phyloP scores from a whole-genome alignment of 1,139 yeast species.

The Taiozyma sp. region DNA sequence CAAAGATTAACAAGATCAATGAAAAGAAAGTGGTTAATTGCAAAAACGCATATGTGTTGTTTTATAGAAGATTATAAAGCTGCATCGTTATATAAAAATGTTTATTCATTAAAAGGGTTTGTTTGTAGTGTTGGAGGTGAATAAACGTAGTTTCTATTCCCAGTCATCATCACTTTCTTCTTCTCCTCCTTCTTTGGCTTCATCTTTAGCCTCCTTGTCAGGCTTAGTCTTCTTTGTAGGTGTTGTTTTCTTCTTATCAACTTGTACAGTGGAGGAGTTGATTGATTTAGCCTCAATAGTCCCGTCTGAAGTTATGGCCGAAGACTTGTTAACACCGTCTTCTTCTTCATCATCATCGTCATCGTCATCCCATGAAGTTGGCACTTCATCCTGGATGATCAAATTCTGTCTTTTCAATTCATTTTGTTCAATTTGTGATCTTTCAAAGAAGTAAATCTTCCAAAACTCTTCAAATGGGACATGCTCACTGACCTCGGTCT shows the following conservation, averaged over 20 bases:
- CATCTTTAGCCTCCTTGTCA: neutral
- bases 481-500: slow-evolving; percentile 28
- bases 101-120: neutral
- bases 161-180: slow-evolving; percentile 54
- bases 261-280: neutral
- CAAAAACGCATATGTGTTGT: slow-evolving; percentile 70
- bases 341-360: slow-evolving; percentile 19
- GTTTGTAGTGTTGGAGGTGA: too few relatives aligned
- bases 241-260: slow-evolving; percentile 14
- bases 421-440: slow-evolving; percentile 44
- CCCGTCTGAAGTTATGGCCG: slow-evolving; percentile 33
- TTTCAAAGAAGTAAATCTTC: slow-evolving; percentile 58
- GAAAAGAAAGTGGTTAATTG: slow-evolving; percentile 33
- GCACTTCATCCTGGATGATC: slow-evolving; percentile 33
- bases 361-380: slow-evolving; percentile 45
- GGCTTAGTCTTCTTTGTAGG: neutral
- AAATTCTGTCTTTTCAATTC: slow-evolving; percentile 26
- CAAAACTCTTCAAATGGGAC: slow-evolving; percentile 65
- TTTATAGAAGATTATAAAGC: slow-evolving; percentile 40
- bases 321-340: slow-evolving; percentile 4
- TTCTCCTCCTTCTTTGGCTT: slow-evolving; percentile 19
- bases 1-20: slow-evolving; percentile 47
- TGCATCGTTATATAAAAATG: too few relatives aligned
- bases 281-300: slow-evolving; percentile 31
- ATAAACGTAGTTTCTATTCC: slow-evolving; percentile 34